A percentile compares a stretch with the other conserved stretches of the same genome.
phyloP scores from a whole-genome alignment of 371 early-diverging fungal species.

The Mortierella sp. region DNA sequence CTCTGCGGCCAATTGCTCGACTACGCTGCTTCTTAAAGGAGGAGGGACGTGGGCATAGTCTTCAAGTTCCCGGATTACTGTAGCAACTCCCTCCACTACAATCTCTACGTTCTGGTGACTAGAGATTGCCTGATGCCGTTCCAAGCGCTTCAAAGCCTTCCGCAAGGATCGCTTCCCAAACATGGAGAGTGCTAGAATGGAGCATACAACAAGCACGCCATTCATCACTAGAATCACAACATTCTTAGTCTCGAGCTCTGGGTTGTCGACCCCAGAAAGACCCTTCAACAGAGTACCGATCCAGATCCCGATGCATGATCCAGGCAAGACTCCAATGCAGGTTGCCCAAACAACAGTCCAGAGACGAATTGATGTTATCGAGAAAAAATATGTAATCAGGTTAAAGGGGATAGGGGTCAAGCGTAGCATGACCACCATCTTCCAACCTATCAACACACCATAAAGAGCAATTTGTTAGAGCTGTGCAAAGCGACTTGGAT shows the following conservation, averaged over 20 bases:
- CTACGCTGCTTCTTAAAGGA: constrained; percentile 22
- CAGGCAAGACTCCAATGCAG: constrained; percentile 50
- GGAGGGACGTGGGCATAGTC: constrained; percentile 34
- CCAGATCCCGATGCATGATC: constrained; percentile 55
- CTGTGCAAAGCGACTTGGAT: neutral
- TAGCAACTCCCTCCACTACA: constrained; percentile 22
- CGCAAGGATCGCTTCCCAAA: constrained; percentile 53
- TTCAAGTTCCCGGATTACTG: constrained; percentile 24
- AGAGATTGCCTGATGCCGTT: constrained; percentile 36
- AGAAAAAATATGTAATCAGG: constrained; percentile 55
- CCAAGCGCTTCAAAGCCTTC: constrained; percentile 48
- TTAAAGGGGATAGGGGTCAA: constrained; percentile 54
- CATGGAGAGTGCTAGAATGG: constrained; percentile 48
- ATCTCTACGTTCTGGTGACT: constrained; percentile 20
- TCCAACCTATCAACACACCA: constrained; percentile 40
- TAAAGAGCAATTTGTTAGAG: neutral
- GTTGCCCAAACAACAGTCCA: constrained; percentile 54
- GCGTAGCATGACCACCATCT: constrained; percentile 55
- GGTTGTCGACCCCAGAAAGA: constrained; percentile 52
- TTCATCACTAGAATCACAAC: constrained; percentile 53
- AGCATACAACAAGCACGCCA: constrained; percentile 44
- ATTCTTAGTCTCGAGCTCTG: constrained; percentile 44
- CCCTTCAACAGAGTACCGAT: constrained; percentile 54
- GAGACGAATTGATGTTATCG: constrained; percentile 50
- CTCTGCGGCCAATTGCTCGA: constrained; percentile 33